These are phyloP conservation scores for Cyphellophora attinorum DNA, from an alignment of 2,329 filamentous ascomycete genomes.

Conservation along the genomic window DNA sequence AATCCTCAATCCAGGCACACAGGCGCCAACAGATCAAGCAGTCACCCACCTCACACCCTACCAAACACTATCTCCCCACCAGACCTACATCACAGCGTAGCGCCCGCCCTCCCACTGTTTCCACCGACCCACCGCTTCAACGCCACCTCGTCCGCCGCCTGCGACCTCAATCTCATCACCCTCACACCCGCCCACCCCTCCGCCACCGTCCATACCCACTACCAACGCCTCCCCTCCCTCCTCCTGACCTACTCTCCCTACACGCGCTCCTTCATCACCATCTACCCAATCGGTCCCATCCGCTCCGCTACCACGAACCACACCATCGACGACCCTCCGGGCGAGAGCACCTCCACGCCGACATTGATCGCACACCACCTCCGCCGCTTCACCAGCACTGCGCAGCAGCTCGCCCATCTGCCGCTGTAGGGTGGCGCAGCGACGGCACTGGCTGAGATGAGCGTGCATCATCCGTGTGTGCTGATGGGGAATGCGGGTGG, in stretches of 20 bases:
- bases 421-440: conserved; percentile 24
- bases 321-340: conserved; percentile 8
- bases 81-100: conserved; percentile 37
- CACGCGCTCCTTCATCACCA: conserved; percentile 39
- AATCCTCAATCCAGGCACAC: no score
- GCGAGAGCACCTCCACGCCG: conserved; percentile 7
- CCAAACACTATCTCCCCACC: conserved; percentile 21
- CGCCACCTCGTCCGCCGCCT: conserved; percentile 44
- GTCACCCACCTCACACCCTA: conserved; percentile 12
- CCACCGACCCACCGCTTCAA: conserved; percentile 42
- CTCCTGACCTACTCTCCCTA: conserved; percentile 47
- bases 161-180: conserved; percentile 45
- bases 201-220: conserved; percentile 9
- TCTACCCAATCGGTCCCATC: background rate
- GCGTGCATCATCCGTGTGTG: conserved; percentile 39
- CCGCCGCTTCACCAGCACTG: conserved; percentile 22
- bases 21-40: no score
- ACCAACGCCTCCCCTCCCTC: conserved; percentile 34
- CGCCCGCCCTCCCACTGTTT: conserved; percentile 40
- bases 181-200: conserved; percentile 34
- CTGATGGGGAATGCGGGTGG: conserved; percentile 45
- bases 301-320: conserved; percentile 10
- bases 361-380: conserved; percentile 13
- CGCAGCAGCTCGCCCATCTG: conserved; percentile 38
- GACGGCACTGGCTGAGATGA: conserved; percentile 25